Evolutionary conservation across 108 stramenopile species (phyloP), one percentile per base, ranked within the genome.

Genomic region (Cylindrotheca fusiformis): DNA sequence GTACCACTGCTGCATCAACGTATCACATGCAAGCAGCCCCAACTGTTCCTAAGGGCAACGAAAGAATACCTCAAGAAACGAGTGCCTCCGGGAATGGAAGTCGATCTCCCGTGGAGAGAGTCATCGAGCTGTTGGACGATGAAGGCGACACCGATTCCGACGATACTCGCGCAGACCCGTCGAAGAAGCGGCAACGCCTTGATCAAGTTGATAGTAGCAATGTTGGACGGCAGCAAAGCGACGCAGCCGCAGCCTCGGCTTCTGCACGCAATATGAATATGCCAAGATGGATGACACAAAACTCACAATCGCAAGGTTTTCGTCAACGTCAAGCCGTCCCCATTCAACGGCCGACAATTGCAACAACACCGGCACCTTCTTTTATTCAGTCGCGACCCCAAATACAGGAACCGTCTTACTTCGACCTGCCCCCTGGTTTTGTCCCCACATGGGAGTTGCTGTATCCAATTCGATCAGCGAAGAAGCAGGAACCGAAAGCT

Each of bases 121-220:
- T 65, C 12, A 64, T 72, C 22, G 71, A 72, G 48, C 46, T 72
- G 4, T 47, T 52, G 1, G 71, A 72, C 49, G 71, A 72, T 51
- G 71, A 72, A 18, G 50, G 51, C 19, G 63, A 25, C 22, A 41
- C 36, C 36, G 10, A 41, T 28, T 6, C 10, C 12, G 19, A 19
- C 32, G 30, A 36, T 30, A 14, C 45, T 4, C 28, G 10, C 19
- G 31, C 1, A 58, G 25, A 41, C 4, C 29, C 27, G 12, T 32
- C 41, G n/a, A 62, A 8, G 46, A 48, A 55, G 36, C 6, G 36
- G 14, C 41, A 48, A 5, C 53, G 45, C 1, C 26, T 44, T 22
- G 32, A 48, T 12, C 24, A 0, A 31, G 4, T 14, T 14, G 32
- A 31, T 30, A 10, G 20, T 4, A 46, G 29, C 36, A 19, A 29